These are phyloP conservation scores for sunflower (Helianthus annuus) DNA, from an alignment of 129 eudicot genomes.

Conservation along the genomic window HanXRQr2.0-SUNRISE NC_035445.2:107759117-107759616, in stretches of 20 bases:
- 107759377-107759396: too few relatives aligned
- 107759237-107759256: too few relatives aligned
- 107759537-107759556: conserved; percentile 38
- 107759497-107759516: conserved; percentile 54
- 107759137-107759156: too few relatives aligned
- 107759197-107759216: too few relatives aligned
- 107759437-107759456: conserved; percentile 57
- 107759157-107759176: too few relatives aligned
- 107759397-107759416: conserved; percentile 35
- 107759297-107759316: not conserved
- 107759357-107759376: too few relatives aligned
- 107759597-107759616: conserved; percentile 23
- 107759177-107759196: too few relatives aligned
- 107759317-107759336: not conserved
- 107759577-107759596: not conserved
- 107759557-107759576: conserved; percentile 55
- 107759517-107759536: conserved; percentile 57
- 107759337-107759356: not conserved
- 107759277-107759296: too few relatives aligned
- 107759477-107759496: conserved; percentile 38
- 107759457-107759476: conserved; percentile 43
- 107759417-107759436: conserved; percentile 43
- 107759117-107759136: too few relatives aligned
- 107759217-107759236: too few relatives aligned
- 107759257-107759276: too few relatives aligned